Percentiles rank a stretch among this genome's conserved stretches.
Conservation (phyloP, 1,139 yeast genomes). For the Yueomyces sp. region DNA sequence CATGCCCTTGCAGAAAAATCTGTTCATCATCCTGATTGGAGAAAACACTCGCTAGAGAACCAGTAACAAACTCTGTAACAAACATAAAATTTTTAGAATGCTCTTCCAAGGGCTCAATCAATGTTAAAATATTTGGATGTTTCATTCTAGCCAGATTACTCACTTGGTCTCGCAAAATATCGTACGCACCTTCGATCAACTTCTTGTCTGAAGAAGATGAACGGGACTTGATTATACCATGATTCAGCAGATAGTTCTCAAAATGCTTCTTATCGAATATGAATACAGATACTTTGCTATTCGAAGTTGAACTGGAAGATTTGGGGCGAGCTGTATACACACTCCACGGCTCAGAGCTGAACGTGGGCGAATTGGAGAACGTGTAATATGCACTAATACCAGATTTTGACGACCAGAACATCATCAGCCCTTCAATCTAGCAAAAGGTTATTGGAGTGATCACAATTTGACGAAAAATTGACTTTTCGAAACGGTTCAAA, state of each 20-base stretch:
- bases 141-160: constrained; percentile 64
- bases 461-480: too few relatives aligned
- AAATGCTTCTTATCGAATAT: constrained; percentile 75
- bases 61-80: constrained; percentile 70
- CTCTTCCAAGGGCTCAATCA: constrained; percentile 82
- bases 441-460: too few relatives aligned
- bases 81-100: constrained; percentile 66
- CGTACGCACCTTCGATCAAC: constrained; percentile 31
- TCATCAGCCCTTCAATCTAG: constrained; percentile 3
- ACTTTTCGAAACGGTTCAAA: too few relatives aligned
- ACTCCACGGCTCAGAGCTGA: constrained; percentile 74
- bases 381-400: constrained; percentile 68
- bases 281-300: constrained; percentile 62
- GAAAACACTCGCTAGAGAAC: constrained; percentile 39
- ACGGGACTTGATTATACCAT: constrained; percentile 35
- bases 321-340: constrained; percentile 73
- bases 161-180: constrained; percentile 43
- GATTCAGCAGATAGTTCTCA: constrained; percentile 41
- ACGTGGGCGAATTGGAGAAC: constrained; percentile 62
- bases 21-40: constrained; percentile 18
- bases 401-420: constrained; percentile 32
- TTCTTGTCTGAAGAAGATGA: constrained; percentile 22
- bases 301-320: constrained; percentile 17
- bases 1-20: constrained; percentile 17
- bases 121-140: constrained; percentile 75